Evolutionary conservation across 768 basidiomycete species (phyloP), one percentile per base, ranked within the genome.

Genomic region (Boletus subparvulus): DNA sequence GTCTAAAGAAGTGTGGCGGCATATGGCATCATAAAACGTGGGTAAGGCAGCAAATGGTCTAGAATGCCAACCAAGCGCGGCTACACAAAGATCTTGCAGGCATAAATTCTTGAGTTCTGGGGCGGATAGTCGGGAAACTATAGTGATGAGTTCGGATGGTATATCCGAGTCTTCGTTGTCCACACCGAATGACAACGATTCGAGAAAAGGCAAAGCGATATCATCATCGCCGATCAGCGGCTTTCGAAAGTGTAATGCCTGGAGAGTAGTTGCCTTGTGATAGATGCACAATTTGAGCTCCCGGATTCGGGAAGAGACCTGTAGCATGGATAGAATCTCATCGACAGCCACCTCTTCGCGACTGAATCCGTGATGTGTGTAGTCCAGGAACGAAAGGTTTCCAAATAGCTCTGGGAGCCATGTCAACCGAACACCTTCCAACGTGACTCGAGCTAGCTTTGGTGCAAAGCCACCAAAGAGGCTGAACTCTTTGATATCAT

Each of bases 321-420:
- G 70, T 28, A 90, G 73, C 70, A 88, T 82, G 28, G 75, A 74
- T 40, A 86, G 63, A 45, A 88, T 73, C 63, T 90, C 87, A 30
- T 76, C 65, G 10, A 83, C 77, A 3, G 85, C 83, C 52, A 80
- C 77, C 56, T 79, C 72, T 6, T 83, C 87, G 19, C 68, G 70
- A 39, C 79, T 86, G 70, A 88, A 87, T 21, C 84, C 83, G 56
- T 88, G 87, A 61, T 90, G 87, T 1, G 84, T 83, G 61, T 88
- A 90, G 68, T 89, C 84, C 42, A 90, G 76, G 63, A 75, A 81
- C 7, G 79, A 80, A 43, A 90, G 74, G 65, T 85, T 84, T 39
- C 74, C 73, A 62, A 84, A 89, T 35, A 89, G 73, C 11, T 80
- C 80, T 35, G 86, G 83, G 13, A 79, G 66, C 86, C 87, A 88